A percentile compares a stretch with the other conserved stretches of the same genome.
phyloP scores from a whole-genome alignment of 352 stramenopile genomes.

The Phytophthora lateralis region DNA sequence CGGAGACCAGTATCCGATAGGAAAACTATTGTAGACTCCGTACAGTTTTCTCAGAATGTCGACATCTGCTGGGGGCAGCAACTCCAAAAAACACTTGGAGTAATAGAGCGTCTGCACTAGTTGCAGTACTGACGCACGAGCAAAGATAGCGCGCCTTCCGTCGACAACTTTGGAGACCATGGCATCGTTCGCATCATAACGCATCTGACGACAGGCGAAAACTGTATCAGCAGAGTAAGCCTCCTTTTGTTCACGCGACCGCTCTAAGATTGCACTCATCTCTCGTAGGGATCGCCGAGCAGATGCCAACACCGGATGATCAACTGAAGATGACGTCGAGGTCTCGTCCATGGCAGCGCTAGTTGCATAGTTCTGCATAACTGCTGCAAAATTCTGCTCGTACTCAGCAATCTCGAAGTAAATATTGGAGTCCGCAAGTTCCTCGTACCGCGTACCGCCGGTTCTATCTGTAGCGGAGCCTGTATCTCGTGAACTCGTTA shows the following conservation, averaged over 20 bases:
- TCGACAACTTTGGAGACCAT: neutral
- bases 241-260: constrained; percentile 19
- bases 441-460: neutral
- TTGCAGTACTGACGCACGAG: constrained; percentile 46
- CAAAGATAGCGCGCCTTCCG: constrained; percentile 20
- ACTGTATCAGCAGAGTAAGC: constrained; percentile 20
- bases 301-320: constrained; percentile 21
- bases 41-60: constrained; percentile 40
- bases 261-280: constrained; percentile 25
- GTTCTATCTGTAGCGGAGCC: neutral
- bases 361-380: constrained; percentile 33
- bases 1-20: neutral
- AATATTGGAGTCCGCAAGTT: constrained; percentile 34
- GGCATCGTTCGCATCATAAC: neutral
- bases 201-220: constrained; percentile 11
- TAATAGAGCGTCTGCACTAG: constrained; percentile 50
- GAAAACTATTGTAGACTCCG: constrained; percentile 7
- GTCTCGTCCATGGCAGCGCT: constrained; percentile 16
- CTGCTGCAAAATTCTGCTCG: constrained; percentile 33
- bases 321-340: constrained; percentile 3
- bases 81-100: constrained; percentile 23
- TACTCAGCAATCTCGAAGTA: constrained; percentile 49
- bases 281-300: constrained; percentile 22
- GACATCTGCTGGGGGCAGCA: constrained; percentile 26
- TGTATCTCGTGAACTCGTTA: neutral